Conservation (phyloP, 225 moss, liverwort and hornwort genomes). For the Pleurozium schreberi region DNA sequence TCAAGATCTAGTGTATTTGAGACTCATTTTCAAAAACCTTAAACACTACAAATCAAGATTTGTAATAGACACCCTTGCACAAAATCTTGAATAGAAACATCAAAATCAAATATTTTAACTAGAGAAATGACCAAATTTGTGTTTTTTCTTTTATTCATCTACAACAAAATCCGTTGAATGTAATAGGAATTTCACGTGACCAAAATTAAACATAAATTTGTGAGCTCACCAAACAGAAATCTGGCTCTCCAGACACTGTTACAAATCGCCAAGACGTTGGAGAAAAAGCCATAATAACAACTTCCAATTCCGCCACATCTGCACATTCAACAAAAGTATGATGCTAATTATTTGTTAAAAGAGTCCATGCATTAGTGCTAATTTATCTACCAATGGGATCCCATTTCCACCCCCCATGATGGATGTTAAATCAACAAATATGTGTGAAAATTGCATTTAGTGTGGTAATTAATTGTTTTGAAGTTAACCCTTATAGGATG, state of each 20-base stretch:
- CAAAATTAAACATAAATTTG: background rate
- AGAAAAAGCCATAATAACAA: slow-evolving; percentile 63
- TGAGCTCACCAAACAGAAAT: slow-evolving; percentile 57
- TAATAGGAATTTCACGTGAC: too few species aligned
- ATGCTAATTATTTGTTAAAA: background rate
- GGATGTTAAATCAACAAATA: background rate
- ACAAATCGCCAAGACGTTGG: slow-evolving; percentile 49
- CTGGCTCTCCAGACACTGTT: slow-evolving; percentile 73
- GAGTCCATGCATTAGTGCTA: background rate
- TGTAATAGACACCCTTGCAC: too few species aligned
- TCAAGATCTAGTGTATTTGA: too few species aligned
- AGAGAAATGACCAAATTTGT: background rate
- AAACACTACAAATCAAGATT: too few species aligned
- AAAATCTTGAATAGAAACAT: too few species aligned
- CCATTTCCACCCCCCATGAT: background rate
- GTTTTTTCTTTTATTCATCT: background rate
- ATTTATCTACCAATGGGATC: background rate
- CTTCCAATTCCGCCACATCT: slow-evolving; percentile 64
- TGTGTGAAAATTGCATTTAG: too few species aligned
- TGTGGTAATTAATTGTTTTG: too few species aligned
- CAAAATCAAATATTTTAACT: too few species aligned
- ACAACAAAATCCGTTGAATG: background rate
- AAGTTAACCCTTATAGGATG: too few species aligned
- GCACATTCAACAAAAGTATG: background rate
- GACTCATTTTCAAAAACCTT: too few species aligned